These are phyloP conservation scores for Beta macrorhiza DNA, from an alignment of 179 eudicot species.

Conservation along the genomic window DNA sequence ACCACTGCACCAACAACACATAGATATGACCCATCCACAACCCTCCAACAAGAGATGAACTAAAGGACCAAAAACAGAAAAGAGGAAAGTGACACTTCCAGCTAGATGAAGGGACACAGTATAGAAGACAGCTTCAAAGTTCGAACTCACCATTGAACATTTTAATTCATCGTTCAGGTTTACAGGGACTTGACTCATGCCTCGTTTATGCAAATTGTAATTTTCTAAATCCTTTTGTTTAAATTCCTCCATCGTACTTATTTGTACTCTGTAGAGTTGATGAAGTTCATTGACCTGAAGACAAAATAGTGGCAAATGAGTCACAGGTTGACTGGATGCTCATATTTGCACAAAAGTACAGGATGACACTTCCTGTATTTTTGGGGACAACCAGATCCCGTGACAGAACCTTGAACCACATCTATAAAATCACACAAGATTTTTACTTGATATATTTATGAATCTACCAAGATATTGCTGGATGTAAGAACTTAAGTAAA, in stretches of 20 bases:
- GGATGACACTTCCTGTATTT: background rate
- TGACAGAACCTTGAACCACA: constrained; percentile 1
- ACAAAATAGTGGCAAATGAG: constrained; percentile 13
- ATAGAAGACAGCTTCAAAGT: constrained; percentile 3
- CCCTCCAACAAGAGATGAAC: background rate
- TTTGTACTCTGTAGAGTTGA: constrained; percentile 44
- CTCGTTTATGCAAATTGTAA: constrained; percentile 24
- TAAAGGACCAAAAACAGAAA: background rate
- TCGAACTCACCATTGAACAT: constrained; percentile 26
- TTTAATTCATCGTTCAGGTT: constrained; percentile 18
- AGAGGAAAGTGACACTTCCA: constrained; percentile 6
- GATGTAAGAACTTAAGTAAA: background rate
- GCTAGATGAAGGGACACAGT: background rate
- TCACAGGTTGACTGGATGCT: background rate
- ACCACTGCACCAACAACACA: background rate
- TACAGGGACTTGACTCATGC: constrained; percentile 18
- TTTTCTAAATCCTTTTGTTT: constrained; percentile 30
- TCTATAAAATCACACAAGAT: background rate
- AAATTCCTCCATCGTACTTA: constrained; percentile 39
- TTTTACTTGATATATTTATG: background rate
- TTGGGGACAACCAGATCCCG: background rate
- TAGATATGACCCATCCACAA: background rate
- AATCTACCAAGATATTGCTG: constrained; percentile 13
- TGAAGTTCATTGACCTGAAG: constrained; percentile 66
- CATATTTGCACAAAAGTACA: background rate